Percentiles rank a stretch among this genome's conserved stretches.
These are phyloP conservation scores for Anethum foeniculum DNA, from an alignment of 140 eudicot species.

Conservation along the genomic window DNA sequence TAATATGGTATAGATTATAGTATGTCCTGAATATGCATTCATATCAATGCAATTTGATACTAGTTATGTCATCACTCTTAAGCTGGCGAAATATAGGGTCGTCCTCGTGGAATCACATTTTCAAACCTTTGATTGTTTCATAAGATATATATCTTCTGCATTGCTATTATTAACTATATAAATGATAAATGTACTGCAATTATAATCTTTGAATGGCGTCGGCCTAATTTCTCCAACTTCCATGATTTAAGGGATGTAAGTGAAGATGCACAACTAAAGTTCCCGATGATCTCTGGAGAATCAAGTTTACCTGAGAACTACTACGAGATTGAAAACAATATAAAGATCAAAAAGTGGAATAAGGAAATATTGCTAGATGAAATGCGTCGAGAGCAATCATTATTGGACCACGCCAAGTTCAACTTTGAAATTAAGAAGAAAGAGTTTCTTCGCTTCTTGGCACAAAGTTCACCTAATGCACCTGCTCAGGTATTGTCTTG, in stretches of 20 bases:
- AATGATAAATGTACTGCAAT: background rate
- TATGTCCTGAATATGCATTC: background rate
- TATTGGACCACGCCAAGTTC: slow-evolving; percentile 46
- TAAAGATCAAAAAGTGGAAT: slow-evolving; percentile 63
- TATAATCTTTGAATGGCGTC: background rate
- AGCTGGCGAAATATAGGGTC: background rate
- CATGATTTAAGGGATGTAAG: slow-evolving; percentile 20
- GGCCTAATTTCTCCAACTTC: background rate
- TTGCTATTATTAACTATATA: background rate
- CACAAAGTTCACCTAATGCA: slow-evolving; percentile 42
- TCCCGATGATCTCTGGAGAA: slow-evolving; percentile 42
- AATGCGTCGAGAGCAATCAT: slow-evolving; percentile 57
- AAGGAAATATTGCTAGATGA: slow-evolving; percentile 56
- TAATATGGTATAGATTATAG: background rate
- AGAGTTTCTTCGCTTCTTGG: slow-evolving; percentile 58
- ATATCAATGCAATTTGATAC: background rate
- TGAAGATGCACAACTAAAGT: slow-evolving; percentile 54
- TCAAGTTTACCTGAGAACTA: slow-evolving; percentile 42
- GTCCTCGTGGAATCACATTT: background rate
- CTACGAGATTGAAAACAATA: slow-evolving; percentile 40
- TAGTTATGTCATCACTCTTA: background rate
- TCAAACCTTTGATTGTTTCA: background rate
- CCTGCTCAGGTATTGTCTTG: slow-evolving; percentile 39
- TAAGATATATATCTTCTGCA: background rate
- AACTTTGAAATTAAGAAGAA: slow-evolving; percentile 54